Base-by-base conservation (phyloP, 305 asterid species). In the Rubia peregrina region DNA sequence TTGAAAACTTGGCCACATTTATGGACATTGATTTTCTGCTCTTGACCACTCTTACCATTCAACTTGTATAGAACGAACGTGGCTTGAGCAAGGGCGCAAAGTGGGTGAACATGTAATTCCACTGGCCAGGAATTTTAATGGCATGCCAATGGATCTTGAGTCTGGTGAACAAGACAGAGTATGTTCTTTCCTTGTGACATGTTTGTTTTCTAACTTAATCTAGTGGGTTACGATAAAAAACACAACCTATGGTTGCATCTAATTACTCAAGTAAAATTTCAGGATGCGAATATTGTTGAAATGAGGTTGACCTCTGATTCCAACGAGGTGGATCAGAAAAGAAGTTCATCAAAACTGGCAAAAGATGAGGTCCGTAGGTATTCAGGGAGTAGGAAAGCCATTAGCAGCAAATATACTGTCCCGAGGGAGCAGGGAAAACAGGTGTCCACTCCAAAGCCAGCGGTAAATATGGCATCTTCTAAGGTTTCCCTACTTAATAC, bases 51-150 rank as follows among this genome's bases (percentile, higher is more conserved):
- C 55, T 14, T 36, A 69, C 41, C 21, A 17, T 55, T 68, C 33
- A 67, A 71, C 61, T 74, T 85, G 51, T n/a, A 67, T 89, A 94
- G 99, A 94, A 75, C 83, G 94, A 75, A 83, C 77, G 68, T 91
- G 95, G 91, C 93, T 91, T 59, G 99, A 91, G 80, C 90, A 91
- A 85, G 99, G 99, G 48, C 84, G 83, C 75, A 90, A 84, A 73
- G 84, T 94, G 72, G 99, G 99, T 43, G 99, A 94, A 78, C 99
- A 88, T 84, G 92, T 94, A 59, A 85, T 94, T 74, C 99, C 99
- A 14, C 79, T 94, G 87, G 99, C 99, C 48, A 83, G 98, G 83
- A 91, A 91, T 81, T 94, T 94, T 85, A 94, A 91, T 73, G 92
- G 83, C 42, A 64, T 71, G 80, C 77, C 74, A 74, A 59, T 80